Conservation (phyloP, 768 basidiomycete genomes). For the Hericium rajendrae region DNA sequence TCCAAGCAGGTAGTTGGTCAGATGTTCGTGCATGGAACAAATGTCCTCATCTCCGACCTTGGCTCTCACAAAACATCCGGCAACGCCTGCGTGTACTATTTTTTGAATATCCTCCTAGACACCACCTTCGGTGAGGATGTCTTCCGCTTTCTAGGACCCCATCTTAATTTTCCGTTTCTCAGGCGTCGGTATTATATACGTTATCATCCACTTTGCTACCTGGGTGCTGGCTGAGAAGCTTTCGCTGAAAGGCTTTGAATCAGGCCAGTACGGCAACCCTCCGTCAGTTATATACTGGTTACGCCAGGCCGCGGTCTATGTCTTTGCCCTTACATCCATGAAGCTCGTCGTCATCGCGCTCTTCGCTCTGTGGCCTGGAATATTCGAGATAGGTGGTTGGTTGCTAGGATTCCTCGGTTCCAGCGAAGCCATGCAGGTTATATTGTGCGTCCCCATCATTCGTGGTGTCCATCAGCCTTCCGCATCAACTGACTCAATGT, state of each 20-base stretch:
- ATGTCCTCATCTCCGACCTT: constrained; percentile 70
- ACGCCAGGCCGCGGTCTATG: constrained; percentile 74
- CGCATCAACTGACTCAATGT: neutral
- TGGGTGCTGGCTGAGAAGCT: constrained; percentile 55
- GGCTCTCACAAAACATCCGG: constrained; percentile 58
- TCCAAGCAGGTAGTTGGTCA: constrained; percentile 87
- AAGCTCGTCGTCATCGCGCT: constrained; percentile 81
- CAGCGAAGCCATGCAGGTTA: constrained; percentile 60
- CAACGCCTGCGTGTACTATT: constrained; percentile 89
- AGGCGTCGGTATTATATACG: constrained; percentile 82
- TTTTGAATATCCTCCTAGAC: constrained; percentile 87
- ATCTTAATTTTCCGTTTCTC: neutral
- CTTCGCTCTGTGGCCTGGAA: constrained; percentile 57
- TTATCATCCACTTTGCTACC: constrained; percentile 56
- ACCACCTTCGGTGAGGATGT: constrained; percentile 69
- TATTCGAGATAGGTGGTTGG: constrained; percentile 79
- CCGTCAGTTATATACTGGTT: constrained; percentile 66
- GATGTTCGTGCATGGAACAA: constrained; percentile 69
- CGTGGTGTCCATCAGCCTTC: neutral
- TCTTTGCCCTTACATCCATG: constrained; percentile 76
- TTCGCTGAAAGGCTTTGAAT: constrained; percentile 66
- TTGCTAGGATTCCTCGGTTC: constrained; percentile 68
- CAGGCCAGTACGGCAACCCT: constrained; percentile 83
- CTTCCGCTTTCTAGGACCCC: neutral
- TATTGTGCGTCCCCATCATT: constrained; percentile 51